A percentile compares a stretch with the other conserved stretches of the same genome.
phyloP scores from a whole-genome alignment of 257 asterid species.

The Solanum bulbocastanum region DNA sequence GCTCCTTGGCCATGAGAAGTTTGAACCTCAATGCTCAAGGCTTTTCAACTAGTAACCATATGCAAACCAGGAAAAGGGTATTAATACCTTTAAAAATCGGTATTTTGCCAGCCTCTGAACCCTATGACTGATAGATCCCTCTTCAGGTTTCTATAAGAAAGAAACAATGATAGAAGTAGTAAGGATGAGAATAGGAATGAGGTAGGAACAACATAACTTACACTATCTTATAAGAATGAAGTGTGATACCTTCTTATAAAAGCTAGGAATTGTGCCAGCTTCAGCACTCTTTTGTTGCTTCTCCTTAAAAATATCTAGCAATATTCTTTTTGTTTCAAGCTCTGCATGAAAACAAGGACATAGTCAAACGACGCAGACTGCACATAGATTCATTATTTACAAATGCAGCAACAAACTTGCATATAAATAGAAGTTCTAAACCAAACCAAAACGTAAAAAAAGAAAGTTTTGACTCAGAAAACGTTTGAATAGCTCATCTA shows the following conservation, averaged over 20 bases:
- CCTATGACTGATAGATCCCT: conserved; percentile 95
- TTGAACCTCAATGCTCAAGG: background rate
- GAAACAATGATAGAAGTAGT: background rate
- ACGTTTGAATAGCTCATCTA: background rate
- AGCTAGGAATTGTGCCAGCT: conserved; percentile 88
- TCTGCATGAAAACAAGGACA: conserved; percentile 31
- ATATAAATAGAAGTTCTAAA: background rate
- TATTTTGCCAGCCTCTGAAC: conserved; percentile 95
- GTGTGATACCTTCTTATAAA: conserved; percentile 69
- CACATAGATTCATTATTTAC: background rate
- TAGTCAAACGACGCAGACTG: conserved; percentile 5
- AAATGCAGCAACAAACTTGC: background rate
- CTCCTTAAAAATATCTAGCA: conserved; percentile 89
- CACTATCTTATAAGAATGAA: background rate
- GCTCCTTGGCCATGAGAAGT: background rate
- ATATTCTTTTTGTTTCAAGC: conserved; percentile 88
- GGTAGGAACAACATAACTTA: background rate
- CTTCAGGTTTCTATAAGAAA: conserved; percentile 80
- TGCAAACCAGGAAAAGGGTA: background rate
- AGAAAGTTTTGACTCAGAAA: background rate
- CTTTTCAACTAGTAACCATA: background rate
- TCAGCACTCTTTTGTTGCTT: conserved; percentile 92
- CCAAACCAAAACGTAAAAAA: background rate
- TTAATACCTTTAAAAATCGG: conserved; percentile 81
- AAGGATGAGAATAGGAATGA: background rate